Conservation (phyloP, 331 rosid species). For the Malus hybrid region DNA sequence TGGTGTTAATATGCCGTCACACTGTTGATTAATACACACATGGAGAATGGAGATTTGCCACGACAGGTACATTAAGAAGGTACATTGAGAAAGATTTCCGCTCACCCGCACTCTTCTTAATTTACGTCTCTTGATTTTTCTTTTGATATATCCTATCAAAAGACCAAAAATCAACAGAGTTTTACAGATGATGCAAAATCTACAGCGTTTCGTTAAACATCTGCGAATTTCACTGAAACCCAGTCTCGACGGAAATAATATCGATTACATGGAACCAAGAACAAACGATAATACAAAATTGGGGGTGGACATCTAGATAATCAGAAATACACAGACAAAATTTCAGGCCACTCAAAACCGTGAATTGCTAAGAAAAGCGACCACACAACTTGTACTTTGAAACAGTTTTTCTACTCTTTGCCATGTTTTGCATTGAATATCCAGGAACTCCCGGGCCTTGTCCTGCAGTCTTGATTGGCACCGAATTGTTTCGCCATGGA, state of each 20-base stretch:
- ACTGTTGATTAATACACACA: conserved; percentile 49
- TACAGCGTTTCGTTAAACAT: not conserved
- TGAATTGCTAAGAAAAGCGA: conserved; percentile 71
- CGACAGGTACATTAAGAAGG: conserved; percentile 57
- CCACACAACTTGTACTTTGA: conserved; percentile 66
- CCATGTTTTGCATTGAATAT: conserved; percentile 72
- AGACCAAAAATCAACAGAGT: not conserved
- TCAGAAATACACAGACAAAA: not conserved
- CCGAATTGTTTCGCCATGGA: conserved; percentile 82
- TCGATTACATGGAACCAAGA: no score
- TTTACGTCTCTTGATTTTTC: no score
- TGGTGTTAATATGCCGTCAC: not conserved
- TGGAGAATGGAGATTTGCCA: conserved; percentile 61
- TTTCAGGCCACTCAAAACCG: conserved; percentile 36
- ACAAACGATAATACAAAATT: no score
- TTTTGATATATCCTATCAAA: no score
- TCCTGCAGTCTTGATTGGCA: conserved; percentile 56
- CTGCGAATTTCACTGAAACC: not conserved
- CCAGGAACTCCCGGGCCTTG: conserved; percentile 76
- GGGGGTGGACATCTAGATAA: no score
- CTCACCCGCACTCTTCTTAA: no score
- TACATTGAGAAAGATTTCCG: not conserved
- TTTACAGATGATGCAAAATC: conserved; percentile 1
- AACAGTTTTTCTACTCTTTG: conserved; percentile 67
- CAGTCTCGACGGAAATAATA: not conserved